Base-by-base conservation (phyloP, 1,139 yeast species). In the Geotrichum cucujoidarum region DNA sequence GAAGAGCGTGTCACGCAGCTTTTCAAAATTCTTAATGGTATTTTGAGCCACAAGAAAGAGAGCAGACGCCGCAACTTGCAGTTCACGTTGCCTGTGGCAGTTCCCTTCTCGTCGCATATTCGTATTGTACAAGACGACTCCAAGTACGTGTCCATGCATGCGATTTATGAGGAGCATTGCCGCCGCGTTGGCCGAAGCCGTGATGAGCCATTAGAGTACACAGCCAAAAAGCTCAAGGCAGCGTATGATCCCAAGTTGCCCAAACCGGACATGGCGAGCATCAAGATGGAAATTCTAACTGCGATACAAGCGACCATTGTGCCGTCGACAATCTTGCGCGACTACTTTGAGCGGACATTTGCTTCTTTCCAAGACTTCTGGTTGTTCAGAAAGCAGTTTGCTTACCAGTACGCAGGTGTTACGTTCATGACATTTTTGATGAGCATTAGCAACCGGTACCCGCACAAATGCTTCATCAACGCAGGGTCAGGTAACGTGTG, bases 401-500 rank as follows among this genome's bases (percentile, higher is more conserved):
- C 96, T 10, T 84, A 95, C 17, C 96, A 90, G 67, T 94, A 92
- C 68, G 96, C 97, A n/a, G 83, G 95, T 1, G 85, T 92, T 59
- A 81, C 90, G 34, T 92, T 92, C 67, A 83, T 90, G 74, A 87
- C 97, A 0, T 88, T 87, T 63, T 82, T 92, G 88, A 81, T 94
- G 87, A 83, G 95, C 68, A 89, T 94, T 59, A 88, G 88, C 65
- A 82, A 85, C 48, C 80, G 99, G 62, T 92, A 88, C 57, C 98
- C 98, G 2, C 95, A 87, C 65, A 94, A 90, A 74, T 85, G 92
- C 53, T 84, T 84, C 65, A 79, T 94, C 49, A 83, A 89, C 60
- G 76, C 78, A 60, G 79, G 79, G 5, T 83, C 94, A 1, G 99
- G 98, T 53, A 81, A 80, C 59, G 92, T 92, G 14, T 88, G 95